phyloP scores from a whole-genome alignment of 1,139 yeast species.

The Suhomyces bokatorum region DNA sequence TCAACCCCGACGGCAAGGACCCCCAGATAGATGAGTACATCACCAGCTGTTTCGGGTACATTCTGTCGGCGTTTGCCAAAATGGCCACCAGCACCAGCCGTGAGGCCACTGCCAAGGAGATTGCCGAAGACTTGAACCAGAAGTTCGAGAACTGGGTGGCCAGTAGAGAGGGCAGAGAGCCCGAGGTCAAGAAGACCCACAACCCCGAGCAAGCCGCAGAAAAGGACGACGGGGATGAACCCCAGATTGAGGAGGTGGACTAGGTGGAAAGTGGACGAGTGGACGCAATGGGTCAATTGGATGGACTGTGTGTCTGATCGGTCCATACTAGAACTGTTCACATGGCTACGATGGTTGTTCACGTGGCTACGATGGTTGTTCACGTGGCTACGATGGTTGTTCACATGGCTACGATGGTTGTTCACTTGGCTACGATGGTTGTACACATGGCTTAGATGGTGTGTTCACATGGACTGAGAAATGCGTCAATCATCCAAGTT shows the following conservation, averaged over 20 bases:
- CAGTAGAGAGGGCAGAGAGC: slow-evolving; percentile 17
- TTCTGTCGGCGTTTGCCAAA: slow-evolving; percentile 29
- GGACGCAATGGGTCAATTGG: no score
- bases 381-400: no score
- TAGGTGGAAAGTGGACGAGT: not conserved
- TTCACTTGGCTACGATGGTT: no score
- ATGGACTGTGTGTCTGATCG: no score
- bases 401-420: no score
- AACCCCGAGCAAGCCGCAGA: not conserved
- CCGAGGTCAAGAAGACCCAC: slow-evolving; percentile 11
- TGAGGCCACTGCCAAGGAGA: slow-evolving; percentile 38
- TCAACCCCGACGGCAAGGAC: slow-evolving; percentile 34
- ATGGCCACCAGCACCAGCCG: slow-evolving; percentile 35
- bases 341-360: no score
- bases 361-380: no score
- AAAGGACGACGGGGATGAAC: not conserved
- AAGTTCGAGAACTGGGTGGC: slow-evolving; percentile 35
- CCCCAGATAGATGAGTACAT: slow-evolving; percentile 32
- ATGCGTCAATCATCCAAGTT: no score
- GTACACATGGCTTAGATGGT: no score
- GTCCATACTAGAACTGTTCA: no score
- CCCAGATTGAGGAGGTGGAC: not conserved
- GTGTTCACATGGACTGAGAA: no score
- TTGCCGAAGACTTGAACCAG: slow-evolving; percentile 38
- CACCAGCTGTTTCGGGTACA: slow-evolving; percentile 31